Conservation (phyloP, 1,284 basidiomycete species). For the Heterobasidion annosum region DNA sequence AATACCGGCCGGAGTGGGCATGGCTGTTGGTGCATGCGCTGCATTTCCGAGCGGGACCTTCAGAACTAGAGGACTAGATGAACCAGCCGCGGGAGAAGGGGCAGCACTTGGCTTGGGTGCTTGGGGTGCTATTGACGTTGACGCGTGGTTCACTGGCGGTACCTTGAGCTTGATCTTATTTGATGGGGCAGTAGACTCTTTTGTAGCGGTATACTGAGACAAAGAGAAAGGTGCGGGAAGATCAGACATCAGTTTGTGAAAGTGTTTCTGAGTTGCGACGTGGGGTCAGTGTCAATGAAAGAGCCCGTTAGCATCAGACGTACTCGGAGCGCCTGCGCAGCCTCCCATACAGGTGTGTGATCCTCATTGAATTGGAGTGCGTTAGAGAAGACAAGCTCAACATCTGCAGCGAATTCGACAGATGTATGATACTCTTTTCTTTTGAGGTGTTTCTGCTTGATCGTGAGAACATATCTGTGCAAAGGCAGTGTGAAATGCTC, state of each 20-base stretch:
- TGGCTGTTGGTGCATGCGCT: conserved; percentile 10
- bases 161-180: conserved; percentile 65
- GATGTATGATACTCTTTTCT: conserved; percentile 61
- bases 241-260: conserved; percentile 66
- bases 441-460: conserved; percentile 60
- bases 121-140: conserved; percentile 13
- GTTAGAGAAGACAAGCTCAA: conserved; percentile 89
- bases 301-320: conserved; percentile 13
- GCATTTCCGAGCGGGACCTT: conserved; percentile 20
- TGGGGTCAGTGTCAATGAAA: conserved; percentile 6
- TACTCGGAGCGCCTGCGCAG: conserved; percentile 57
- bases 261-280: conserved; percentile 42
- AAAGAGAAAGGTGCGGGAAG: conserved; percentile 55
- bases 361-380: conserved; percentile 78
- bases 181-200: conserved; percentile 23
- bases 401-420: conserved; percentile 74
- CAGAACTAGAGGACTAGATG: conserved; percentile 8
- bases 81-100: conserved; percentile 11
- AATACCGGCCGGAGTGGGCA: not conserved
- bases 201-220: conserved; percentile 40
- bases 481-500: conserved; percentile 18
- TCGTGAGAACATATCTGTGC: conserved; percentile 6
- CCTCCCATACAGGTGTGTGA: conserved; percentile 68
- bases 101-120: conserved; percentile 12
- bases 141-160: conserved; percentile 21